Conservation (phyloP, 2,329 filamentous ascomycete genomes). For the Furcasterigmium sp. region DNA sequence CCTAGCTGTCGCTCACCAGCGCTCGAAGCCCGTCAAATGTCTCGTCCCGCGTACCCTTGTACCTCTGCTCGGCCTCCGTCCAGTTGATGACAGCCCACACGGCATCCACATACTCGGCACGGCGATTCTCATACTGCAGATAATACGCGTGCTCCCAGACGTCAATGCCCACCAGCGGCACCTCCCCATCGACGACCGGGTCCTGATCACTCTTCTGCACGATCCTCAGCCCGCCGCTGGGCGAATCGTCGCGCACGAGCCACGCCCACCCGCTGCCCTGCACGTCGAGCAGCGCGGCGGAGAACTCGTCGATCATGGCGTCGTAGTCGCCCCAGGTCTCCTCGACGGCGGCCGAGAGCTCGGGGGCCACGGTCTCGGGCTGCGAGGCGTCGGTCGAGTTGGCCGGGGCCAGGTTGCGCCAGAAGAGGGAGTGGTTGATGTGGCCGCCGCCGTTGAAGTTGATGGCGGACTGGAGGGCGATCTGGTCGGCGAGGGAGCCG, state of each 20-base stretch:
- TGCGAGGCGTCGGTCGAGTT: slow-evolving; percentile 36
- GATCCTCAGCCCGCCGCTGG: slow-evolving; percentile 30
- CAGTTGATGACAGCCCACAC: slow-evolving; percentile 51
- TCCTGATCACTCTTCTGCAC: slow-evolving; percentile 63
- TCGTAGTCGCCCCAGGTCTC: slow-evolving; percentile 51
- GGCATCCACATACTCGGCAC: slow-evolving; percentile 45
- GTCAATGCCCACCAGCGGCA: slow-evolving; percentile 56
- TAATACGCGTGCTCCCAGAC: slow-evolving; percentile 62
- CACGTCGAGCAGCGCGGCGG: slow-evolving; percentile 47
- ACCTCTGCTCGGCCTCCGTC: slow-evolving; percentile 41
- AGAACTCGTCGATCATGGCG: slow-evolving; percentile 48
- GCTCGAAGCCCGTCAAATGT: too few species aligned
- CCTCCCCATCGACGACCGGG: slow-evolving; percentile 40
- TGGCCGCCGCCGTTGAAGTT: slow-evolving; percentile 66
- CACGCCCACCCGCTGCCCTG: slow-evolving; percentile 66
- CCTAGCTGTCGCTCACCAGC: too few species aligned
- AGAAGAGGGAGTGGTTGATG: slow-evolving; percentile 63
- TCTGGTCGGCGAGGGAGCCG: slow-evolving; percentile 28
- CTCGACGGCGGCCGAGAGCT: slow-evolving; percentile 43
- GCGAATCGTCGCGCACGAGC: slow-evolving; percentile 49
- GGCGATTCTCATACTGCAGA: slow-evolving; percentile 46
- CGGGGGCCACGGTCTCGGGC: slow-evolving; percentile 37
- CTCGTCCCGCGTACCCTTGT: slow-evolving; percentile 16
- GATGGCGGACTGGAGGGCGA: slow-evolving; percentile 29
- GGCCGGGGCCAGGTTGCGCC: slow-evolving; percentile 58